A percentile compares a stretch with the other conserved stretches of the same genome.
Evolutionary conservation across 2,329 filamentous ascomycete genomes (phyloP).

Genomic region (Fusarium decemcellulare): DNA sequence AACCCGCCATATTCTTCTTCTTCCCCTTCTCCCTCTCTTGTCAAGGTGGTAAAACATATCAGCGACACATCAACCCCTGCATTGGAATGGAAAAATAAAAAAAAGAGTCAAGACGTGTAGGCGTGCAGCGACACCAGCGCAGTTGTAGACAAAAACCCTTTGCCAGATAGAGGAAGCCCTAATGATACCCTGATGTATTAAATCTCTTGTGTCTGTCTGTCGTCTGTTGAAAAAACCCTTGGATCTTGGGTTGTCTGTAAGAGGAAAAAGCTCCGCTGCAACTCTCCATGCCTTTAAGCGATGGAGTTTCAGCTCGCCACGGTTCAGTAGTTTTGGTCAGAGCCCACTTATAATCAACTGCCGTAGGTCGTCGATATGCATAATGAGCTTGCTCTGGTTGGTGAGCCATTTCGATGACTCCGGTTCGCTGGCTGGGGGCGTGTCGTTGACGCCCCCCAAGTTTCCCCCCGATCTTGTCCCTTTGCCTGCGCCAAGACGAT

Average conservation of each 20-base stretch:
- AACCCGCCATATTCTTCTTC: constrained; percentile 24
- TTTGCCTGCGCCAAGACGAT: too few species aligned
- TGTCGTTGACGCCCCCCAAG: too few species aligned
- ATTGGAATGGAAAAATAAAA: constrained; percentile 35
- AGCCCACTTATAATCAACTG: too few species aligned
- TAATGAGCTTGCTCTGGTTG: too few species aligned
- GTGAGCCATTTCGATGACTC: too few species aligned
- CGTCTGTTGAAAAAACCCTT: constrained; percentile 4
- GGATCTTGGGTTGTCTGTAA: not conserved
- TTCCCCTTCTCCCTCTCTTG: constrained; percentile 14
- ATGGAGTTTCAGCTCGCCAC: constrained; percentile 3
- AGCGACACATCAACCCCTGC: constrained; percentile 32
- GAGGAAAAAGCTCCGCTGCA: not conserved
- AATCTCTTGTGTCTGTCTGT: constrained; percentile 7
- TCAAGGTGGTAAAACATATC: constrained; percentile 21
- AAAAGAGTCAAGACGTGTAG: constrained; percentile 31
- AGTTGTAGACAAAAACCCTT: constrained; percentile 41
- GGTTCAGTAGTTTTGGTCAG: not conserved
- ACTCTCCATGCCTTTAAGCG: too few species aligned
- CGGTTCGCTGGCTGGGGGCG: too few species aligned
- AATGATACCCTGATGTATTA: constrained; percentile 58
- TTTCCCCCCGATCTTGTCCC: too few species aligned
- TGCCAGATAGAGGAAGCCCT: constrained; percentile 50
- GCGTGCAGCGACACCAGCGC: constrained; percentile 29
- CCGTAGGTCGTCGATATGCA: too few species aligned